A percentile compares a stretch with the other conserved stretches of the same genome.
These are phyloP conservation scores for Epichloe coenophiala DNA, from an alignment of 2,329 filamentous ascomycete genomes.

Conservation along the genomic window DNA sequence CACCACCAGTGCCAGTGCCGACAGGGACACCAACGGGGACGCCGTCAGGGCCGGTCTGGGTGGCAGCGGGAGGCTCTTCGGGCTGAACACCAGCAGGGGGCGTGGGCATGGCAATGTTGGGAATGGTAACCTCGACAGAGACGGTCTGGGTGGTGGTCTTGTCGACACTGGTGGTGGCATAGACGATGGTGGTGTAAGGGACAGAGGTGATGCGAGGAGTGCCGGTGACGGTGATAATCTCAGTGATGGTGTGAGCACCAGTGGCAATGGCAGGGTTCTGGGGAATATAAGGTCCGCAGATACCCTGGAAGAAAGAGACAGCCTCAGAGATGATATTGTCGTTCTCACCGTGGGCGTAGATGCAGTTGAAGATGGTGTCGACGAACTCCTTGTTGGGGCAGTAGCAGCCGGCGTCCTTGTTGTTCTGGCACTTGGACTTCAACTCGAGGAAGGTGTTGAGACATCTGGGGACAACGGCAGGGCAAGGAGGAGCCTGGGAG, in stretches of 20 bases:
- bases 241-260: conserved; percentile 50
- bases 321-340: conserved; percentile 55
- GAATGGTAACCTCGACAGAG: conserved; percentile 38
- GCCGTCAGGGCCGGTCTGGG: not conserved
- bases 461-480: conserved; percentile 69
- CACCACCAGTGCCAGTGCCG: conserved; percentile 20
- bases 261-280: conserved; percentile 79
- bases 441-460: conserved; percentile 78
- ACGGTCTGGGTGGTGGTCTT: conserved; percentile 34
- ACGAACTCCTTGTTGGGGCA: conserved; percentile 70
- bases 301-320: conserved; percentile 75
- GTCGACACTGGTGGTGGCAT: conserved; percentile 33
- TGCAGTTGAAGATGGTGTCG: conserved; percentile 65
- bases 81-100: conserved; percentile 10
- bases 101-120: conserved; percentile 37
- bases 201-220: conserved; percentile 37
- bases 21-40: conserved; percentile 8
- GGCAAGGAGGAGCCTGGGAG: conserved; percentile 31
- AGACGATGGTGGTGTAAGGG: conserved; percentile 36
- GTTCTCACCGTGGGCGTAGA: conserved; percentile 60
- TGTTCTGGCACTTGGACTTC: conserved; percentile 59
- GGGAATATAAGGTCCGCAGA: conserved; percentile 65
- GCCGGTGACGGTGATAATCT: conserved; percentile 41
- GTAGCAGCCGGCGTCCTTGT: conserved; percentile 75
- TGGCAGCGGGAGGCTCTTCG: conserved; percentile 7